A percentile compares a stretch with the other conserved stretches of the same genome.
phyloP scores from a whole-genome alignment of 495 filamentous ascomycete species.

The Podospora comata region DNA sequence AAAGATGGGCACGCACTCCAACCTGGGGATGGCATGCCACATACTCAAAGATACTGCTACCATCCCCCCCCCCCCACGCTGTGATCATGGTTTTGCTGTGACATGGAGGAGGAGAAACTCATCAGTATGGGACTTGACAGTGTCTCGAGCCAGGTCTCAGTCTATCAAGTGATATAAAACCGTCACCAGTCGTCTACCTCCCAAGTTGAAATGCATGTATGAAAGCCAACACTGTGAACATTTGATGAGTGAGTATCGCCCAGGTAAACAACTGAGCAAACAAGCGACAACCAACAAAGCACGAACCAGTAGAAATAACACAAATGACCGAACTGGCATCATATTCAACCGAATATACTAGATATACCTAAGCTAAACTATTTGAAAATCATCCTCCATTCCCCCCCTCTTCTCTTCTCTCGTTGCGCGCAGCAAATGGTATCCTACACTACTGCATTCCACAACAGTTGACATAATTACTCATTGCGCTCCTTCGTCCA shows the following conservation, averaged over 20 bases:
- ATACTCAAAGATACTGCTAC: not conserved
- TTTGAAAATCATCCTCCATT: not conserved
- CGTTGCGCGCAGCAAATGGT: not conserved
- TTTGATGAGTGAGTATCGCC: too few species aligned
- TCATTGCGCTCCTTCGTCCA: not conserved
- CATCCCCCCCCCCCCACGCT: not conserved
- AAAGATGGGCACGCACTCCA: too few species aligned
- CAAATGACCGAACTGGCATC: not conserved
- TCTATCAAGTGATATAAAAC: too few species aligned
- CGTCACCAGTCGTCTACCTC: too few species aligned
- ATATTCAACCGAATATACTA: not conserved
- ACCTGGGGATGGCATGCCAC: too few species aligned
- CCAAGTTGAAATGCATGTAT: too few species aligned
- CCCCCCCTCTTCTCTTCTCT: not conserved
- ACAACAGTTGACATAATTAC: not conserved
- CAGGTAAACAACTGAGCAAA: not conserved
- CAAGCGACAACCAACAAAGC: not conserved
- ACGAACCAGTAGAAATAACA: not conserved
- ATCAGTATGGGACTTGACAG: too few species aligned
- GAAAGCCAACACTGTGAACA: too few species aligned
- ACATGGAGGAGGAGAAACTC: not conserved
- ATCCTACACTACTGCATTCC: slow-evolving; percentile 4
- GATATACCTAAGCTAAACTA: not conserved
- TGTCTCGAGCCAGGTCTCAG: too few species aligned
- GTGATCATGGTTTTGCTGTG: not conserved